Percentiles rank a stretch among this genome's conserved stretches.
phyloP scores from a whole-genome alignment of 805 yeast species.

The Barnettozyma siamensis region DNA sequence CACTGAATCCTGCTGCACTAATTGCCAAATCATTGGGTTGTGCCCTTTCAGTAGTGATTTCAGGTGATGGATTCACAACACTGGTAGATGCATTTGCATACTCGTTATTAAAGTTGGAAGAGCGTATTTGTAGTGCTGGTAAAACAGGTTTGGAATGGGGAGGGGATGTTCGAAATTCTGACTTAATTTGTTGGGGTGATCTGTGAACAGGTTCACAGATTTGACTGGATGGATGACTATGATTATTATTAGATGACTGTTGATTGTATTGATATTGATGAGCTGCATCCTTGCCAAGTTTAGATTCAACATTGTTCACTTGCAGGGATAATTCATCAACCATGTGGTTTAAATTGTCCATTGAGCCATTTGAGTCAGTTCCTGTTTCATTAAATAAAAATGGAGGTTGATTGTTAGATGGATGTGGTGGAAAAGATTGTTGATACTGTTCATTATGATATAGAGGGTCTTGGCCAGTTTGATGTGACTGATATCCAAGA shows the following conservation, averaged over 20 bases:
- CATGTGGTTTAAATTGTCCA: conserved; percentile 30
- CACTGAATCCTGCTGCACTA: background rate
- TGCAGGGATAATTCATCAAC: conserved; percentile 29
- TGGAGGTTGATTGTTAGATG: too few species aligned
- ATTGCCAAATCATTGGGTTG: conserved; percentile 6
- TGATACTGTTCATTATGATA: background rate
- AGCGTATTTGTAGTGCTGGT: conserved; percentile 5
- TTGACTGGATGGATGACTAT: conserved; percentile 2
- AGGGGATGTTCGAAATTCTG: background rate
- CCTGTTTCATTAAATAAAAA: background rate
- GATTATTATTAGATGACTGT: background rate
- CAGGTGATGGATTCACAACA: conserved; percentile 2
- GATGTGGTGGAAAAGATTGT: background rate
- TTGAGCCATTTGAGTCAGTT: conserved; percentile 9
- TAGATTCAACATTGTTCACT: conserved; percentile 20
- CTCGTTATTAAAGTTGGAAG: too few species aligned
- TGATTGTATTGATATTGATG: background rate
- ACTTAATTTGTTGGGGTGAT: background rate
- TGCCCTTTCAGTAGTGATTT: conserved; percentile 5
- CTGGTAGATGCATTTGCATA: too few species aligned
- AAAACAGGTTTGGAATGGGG: conserved; percentile 2
- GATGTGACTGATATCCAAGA: background rate
- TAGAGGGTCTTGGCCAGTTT: background rate
- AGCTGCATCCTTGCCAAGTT: conserved; percentile 9
- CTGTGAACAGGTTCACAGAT: conserved; percentile 6